Conservation (phyloP, 2,329 filamentous ascomycete species). For the Aspergillus chevalieri region DNA sequence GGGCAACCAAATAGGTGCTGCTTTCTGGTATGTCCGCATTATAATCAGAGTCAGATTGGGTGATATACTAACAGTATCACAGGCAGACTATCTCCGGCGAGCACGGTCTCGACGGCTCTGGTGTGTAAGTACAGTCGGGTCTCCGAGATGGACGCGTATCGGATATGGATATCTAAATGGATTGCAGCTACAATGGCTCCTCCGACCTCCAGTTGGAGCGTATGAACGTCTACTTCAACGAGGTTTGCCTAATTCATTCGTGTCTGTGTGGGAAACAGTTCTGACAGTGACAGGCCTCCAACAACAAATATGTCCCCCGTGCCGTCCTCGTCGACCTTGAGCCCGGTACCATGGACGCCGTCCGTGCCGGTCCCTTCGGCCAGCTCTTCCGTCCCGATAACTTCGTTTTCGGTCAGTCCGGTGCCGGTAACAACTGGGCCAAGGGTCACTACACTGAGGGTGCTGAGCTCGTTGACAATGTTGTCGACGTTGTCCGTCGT, state of each 20-base stretch:
- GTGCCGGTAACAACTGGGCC: conserved; percentile 99
- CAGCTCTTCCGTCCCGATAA: conserved; percentile 99
- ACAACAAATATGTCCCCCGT: conserved; percentile 99
- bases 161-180: conserved; percentile 17
- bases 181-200: conserved; percentile 81
- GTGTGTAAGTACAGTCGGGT: conserved; percentile 63
- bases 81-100: conserved; percentile 80
- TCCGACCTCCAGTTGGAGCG: conserved; percentile 99
- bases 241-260: conserved; percentile 48
- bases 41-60: neutral
- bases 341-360: conserved; percentile 99
- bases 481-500: conserved; percentile 95
- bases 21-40: conserved; percentile 72
- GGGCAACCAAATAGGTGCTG: conserved; percentile 99
- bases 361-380: conserved; percentile 95
- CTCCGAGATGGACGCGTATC: conserved; percentile 6
- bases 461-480: conserved; percentile 96
- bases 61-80: conserved; percentile 34
- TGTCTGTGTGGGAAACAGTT: neutral
- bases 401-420: conserved; percentile 99
- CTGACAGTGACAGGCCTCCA: conserved; percentile 44
- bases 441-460: conserved; percentile 99
- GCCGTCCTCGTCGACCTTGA: conserved; percentile 99
- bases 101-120: conserved; percentile 95
- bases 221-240: conserved; percentile 99